Evolutionary conservation across 495 filamentous ascomycete species (phyloP).

Genomic region (Zalerion maritima): DNA sequence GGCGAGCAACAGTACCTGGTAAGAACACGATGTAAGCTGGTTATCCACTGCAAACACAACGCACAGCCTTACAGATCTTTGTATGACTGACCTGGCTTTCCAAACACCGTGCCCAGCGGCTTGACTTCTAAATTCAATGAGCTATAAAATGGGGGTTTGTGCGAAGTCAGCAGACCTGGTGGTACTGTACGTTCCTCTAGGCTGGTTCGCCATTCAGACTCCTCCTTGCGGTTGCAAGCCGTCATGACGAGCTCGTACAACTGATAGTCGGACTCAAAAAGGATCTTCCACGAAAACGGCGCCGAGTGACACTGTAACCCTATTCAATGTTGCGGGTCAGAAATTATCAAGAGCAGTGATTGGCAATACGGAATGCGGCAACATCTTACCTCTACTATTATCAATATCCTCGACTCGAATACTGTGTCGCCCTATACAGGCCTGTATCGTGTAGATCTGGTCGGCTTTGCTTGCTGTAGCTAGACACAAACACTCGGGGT

Average conservation of each 20-base stretch:
- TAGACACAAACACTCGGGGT: constrained; percentile 65
- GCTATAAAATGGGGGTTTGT: constrained; percentile 33
- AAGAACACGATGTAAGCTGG: no score
- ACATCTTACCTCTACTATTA: constrained; percentile 62
- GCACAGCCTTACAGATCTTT: neutral
- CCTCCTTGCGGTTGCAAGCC: constrained; percentile 72
- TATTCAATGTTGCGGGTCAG: constrained; percentile 18
- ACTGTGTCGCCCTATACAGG: constrained; percentile 55
- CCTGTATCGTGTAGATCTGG: constrained; percentile 55
- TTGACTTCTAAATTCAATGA: constrained; percentile 54
- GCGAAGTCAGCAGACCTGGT: constrained; percentile 28
- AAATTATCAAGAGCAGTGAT: constrained; percentile 1
- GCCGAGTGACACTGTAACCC: constrained; percentile 77
- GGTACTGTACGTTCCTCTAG: constrained; percentile 28
- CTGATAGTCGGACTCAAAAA: constrained; percentile 62
- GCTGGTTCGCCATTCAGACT: constrained; percentile 55
- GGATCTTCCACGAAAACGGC: constrained; percentile 83
- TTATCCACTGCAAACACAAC: no score
- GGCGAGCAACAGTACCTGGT: constrained; percentile 51
- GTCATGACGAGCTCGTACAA: constrained; percentile 78
- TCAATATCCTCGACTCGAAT: constrained; percentile 60
- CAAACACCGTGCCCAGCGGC: constrained; percentile 58
- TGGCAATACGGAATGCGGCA: neutral
- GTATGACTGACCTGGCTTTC: constrained; percentile 37
- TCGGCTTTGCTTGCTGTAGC: constrained; percentile 47